Evolutionary conservation across 2,329 filamentous ascomycete genomes (phyloP).

Genomic region (Pezicula neosporulosa): DNA sequence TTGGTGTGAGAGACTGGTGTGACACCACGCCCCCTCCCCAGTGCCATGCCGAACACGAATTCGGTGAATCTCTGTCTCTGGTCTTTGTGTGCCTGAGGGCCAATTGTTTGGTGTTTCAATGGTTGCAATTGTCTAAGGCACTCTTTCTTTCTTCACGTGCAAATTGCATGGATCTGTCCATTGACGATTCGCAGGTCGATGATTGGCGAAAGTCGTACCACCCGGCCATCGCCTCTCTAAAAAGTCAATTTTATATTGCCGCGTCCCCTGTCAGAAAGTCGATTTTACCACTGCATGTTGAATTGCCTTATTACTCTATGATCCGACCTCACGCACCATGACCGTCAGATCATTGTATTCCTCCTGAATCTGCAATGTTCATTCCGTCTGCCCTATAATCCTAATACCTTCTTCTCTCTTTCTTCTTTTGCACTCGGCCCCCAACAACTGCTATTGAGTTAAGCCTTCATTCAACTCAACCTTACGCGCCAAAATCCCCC

Average conservation of each 20-base stretch:
- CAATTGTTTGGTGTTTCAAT: no score
- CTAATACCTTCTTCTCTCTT: background rate
- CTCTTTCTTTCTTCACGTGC: no score
- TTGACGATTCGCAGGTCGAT: background rate
- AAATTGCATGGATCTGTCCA: no score
- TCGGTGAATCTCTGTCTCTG: no score
- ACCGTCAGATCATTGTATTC: background rate
- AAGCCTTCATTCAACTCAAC: no score
- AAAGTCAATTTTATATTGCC: background rate
- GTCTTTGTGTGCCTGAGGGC: no score
- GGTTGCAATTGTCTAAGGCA: no score
- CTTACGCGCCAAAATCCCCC: background rate
- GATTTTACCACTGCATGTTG: background rate
- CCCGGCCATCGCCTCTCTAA: constrained; percentile 7
- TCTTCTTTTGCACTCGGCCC: no score
- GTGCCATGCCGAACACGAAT: no score
- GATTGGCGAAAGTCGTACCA: constrained; percentile 10
- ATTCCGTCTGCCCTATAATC: background rate
- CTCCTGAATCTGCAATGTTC: background rate
- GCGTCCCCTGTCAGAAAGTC: constrained; percentile 1
- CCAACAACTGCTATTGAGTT: no score
- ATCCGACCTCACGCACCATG: background rate
- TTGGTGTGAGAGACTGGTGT: no score
- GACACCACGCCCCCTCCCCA: no score
- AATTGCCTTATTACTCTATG: background rate